A percentile compares a stretch with the other conserved stretches of the same genome.
phyloP scores from a whole-genome alignment of 208 protist species.

The Balamuthia mandrillaris region DNA sequence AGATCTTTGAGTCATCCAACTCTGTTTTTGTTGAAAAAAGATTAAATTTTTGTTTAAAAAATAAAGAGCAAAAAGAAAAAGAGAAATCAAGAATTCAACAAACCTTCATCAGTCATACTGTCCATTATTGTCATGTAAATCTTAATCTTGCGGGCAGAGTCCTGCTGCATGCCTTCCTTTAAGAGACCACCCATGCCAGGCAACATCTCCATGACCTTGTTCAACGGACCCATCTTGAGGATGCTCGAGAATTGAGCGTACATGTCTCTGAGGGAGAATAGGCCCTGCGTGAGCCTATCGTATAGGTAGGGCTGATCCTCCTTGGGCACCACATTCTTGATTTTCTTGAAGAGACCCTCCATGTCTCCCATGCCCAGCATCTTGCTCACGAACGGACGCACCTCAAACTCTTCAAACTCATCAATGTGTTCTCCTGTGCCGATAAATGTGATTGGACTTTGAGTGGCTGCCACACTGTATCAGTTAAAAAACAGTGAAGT shows the following conservation, averaged over 20 bases:
- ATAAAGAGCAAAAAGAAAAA: too few species aligned
- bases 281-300: constrained; percentile 83
- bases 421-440: constrained; percentile 97
- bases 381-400: constrained; percentile 68
- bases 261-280: constrained; percentile 93
- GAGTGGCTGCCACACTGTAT: constrained; percentile 87
- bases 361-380: constrained; percentile 91
- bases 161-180: constrained; percentile 68
- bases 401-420: constrained; percentile 88
- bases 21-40: background rate
- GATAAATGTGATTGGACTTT: constrained; percentile 96
- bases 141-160: constrained; percentile 76
- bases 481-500: background rate
- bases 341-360: constrained; percentile 81
- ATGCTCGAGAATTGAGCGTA: constrained; percentile 94
- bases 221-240: constrained; percentile 72
- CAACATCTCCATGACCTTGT: constrained; percentile 88
- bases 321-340: constrained; percentile 79
- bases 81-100: background rate
- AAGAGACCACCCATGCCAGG: constrained; percentile 77
- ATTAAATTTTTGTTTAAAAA: background rate
- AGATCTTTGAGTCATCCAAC: constrained; percentile 54
- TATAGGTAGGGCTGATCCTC: constrained; percentile 76
- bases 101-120: constrained; percentile 87
- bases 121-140: constrained; percentile 93